Evolutionary conservation across 2,329 filamentous ascomycete genomes (phyloP), one percentile per base, ranked within the genome.

Genomic region (Colletotrichum phormii): DNA sequence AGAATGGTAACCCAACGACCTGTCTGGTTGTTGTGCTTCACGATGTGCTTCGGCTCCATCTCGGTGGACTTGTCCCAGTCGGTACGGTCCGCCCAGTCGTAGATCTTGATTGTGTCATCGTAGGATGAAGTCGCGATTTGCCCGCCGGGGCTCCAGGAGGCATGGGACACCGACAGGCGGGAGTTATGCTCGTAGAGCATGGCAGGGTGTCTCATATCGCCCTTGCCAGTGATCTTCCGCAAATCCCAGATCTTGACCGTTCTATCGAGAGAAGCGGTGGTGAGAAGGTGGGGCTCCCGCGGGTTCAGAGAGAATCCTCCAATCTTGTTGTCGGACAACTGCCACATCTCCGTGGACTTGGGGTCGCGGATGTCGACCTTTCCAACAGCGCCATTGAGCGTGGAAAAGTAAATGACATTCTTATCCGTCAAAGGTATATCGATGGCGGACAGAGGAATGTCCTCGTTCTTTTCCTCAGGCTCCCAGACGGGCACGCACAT

Each of bases 21-120:
- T 0, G 95, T 98, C 84, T 99, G 97, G 79, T 98, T 98, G 79
- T 99, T 99, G 79, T 99, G 97, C 12, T 87, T 87, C 0, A 98
- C 89, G 1, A 90, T 85, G 0, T 91, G 88, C 0, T 87, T 84
- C 0, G 96, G 95, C 74, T 90, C 84, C 88, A 98, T 93, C 8
- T 89, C 86, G 13, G 87, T 82, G 1, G 85, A 81, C 42, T 49
- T 49, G 75, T 85, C 87, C 91, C 91, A 95, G 1, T 85, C 84
- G 0, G 84, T 81, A 0, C 91, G 87, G 9, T 89, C 87, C 0
- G 89, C 86, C 76, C 97, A 94, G 76, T 95, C 90, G 83, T 98
- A 95, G 11, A 99, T 93, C 80, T 98, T 98, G 75, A 99, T 89
- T 0, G 94, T 97, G 77, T 99, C 95, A 79, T 99, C 97, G 80